A percentile compares a stretch with the other conserved stretches of the same genome.
Conservation (phyloP, 2,329 filamentous ascomycete genomes). For the Venturiaceae sp. region DNA sequence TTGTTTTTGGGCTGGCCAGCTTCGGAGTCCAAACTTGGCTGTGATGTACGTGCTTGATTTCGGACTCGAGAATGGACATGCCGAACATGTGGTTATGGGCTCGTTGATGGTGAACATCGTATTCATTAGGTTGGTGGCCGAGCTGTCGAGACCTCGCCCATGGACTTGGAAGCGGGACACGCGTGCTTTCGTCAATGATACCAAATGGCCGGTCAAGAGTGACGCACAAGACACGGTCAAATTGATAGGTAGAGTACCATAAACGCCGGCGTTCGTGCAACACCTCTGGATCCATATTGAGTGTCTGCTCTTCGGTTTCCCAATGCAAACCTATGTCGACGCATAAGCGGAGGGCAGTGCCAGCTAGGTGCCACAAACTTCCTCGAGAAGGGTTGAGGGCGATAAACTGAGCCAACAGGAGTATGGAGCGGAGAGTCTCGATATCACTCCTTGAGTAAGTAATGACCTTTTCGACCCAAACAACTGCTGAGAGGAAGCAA, state of each 20-base stretch:
- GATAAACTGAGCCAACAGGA: constrained; percentile 23
- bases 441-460: constrained; percentile 22
- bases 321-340: constrained; percentile 24
- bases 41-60: constrained; percentile 25
- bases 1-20: constrained; percentile 19
- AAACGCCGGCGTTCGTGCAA: constrained; percentile 19
- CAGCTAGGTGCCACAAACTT: constrained; percentile 25
- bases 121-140: neutral
- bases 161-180: constrained; percentile 15
- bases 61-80: constrained; percentile 22
- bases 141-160: constrained; percentile 7
- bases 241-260: constrained; percentile 18
- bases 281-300: constrained; percentile 13
- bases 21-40: constrained; percentile 16
- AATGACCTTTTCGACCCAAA: constrained; percentile 19
- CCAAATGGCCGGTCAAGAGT: constrained; percentile 21
- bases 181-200: constrained; percentile 18
- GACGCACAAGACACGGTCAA: constrained; percentile 19
- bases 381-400: constrained; percentile 21
- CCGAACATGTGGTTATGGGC: constrained; percentile 21
- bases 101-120: constrained; percentile 16
- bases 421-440: constrained; percentile 20
- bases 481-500: constrained; percentile 24
- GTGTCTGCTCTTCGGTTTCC: constrained; percentile 16
- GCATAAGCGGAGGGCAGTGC: constrained; percentile 22